Evolutionary conservation across 345 rosid species (phyloP).

Genomic region (Raphanus sativus): DNA sequence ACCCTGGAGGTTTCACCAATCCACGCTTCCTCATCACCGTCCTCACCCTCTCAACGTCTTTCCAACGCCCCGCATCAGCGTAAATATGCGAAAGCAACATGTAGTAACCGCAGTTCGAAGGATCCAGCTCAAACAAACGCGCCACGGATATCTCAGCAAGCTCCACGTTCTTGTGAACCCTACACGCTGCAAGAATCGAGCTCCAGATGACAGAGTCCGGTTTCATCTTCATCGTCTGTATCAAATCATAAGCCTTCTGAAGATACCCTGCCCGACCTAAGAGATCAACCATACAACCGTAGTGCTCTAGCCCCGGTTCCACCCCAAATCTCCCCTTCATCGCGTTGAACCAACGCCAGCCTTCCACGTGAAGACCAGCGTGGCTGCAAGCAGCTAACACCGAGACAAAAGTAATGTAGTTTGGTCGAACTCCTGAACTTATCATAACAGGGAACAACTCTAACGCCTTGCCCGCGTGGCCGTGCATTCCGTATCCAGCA

Average conservation of each 20-base stretch:
- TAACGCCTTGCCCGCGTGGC: conserved; percentile 66
- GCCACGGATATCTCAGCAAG: conserved; percentile 72
- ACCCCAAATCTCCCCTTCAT: conserved; percentile 59
- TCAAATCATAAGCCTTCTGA: conserved; percentile 61
- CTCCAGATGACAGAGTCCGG: conserved; percentile 86
- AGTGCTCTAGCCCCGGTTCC: conserved; percentile 82
- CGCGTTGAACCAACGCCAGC: conserved; percentile 71
- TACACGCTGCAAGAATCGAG: conserved; percentile 87
- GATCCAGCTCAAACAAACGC: conserved; percentile 63
- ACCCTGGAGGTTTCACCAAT: conserved; percentile 73
- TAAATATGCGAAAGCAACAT: conserved; percentile 78
- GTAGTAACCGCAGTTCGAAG: conserved; percentile 72
- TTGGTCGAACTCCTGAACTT: conserved; percentile 59
- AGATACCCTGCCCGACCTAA: conserved; percentile 83
- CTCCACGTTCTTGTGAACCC: conserved; percentile 80
- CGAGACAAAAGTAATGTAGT: conserved; percentile 77
- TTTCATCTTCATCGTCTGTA: conserved; percentile 65
- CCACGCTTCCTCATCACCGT: conserved; percentile 54
- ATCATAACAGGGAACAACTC: conserved; percentile 71
- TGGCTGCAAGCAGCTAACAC: conserved; percentile 84
- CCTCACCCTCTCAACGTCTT: conserved; percentile 77
- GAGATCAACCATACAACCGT: conserved; percentile 92
- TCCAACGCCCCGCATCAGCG: conserved; percentile 88
- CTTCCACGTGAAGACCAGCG: conserved; percentile 73
- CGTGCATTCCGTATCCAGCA: conserved; percentile 89